These are phyloP conservation scores for Claviceps sp. DNA, from an alignment of 2,329 filamentous ascomycete genomes.

Conservation along the genomic window DNA sequence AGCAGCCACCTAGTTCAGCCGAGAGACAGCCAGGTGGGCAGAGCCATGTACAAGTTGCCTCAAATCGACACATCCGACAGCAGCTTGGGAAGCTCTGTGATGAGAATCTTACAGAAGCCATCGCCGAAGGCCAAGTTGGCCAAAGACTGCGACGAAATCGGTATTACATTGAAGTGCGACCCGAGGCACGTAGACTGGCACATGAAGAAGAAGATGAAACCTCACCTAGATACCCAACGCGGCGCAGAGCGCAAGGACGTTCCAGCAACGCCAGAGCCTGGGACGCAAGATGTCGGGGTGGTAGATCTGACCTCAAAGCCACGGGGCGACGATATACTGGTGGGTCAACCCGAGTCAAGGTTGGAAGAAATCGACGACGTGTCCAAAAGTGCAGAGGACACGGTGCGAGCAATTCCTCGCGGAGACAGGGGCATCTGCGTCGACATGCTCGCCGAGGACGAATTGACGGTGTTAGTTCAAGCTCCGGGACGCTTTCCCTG, in stretches of 20 bases:
- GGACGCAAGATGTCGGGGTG: neutral
- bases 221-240: neutral
- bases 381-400: neutral
- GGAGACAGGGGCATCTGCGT: neutral
- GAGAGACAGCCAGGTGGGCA: slow-evolving; percentile 4
- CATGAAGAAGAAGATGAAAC: neutral
- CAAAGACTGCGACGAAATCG: slow-evolving; percentile 13
- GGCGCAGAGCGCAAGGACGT: neutral
- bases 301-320: neutral
- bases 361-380: neutral
- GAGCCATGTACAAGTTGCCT: slow-evolving; percentile 12
- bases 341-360: neutral
- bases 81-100: slow-evolving; percentile 10
- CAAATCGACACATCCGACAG: slow-evolving; percentile 8
- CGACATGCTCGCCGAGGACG: slow-evolving; percentile 2
- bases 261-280: neutral
- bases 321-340: neutral
- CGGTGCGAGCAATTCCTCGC: neutral
- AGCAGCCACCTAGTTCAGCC: neutral
- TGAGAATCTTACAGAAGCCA: slow-evolving; percentile 12
- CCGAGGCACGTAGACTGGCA: slow-evolving; percentile 8
- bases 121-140: slow-evolving; percentile 12
- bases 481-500: slow-evolving; percentile 17
- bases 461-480: slow-evolving; percentile 5
- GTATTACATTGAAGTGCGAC: slow-evolving; percentile 16